Evolutionary conservation across 2,329 filamentous ascomycete genomes (phyloP), one percentile per base, ranked within the genome.

Genomic region (Emericellopsis atlantica): DNA sequence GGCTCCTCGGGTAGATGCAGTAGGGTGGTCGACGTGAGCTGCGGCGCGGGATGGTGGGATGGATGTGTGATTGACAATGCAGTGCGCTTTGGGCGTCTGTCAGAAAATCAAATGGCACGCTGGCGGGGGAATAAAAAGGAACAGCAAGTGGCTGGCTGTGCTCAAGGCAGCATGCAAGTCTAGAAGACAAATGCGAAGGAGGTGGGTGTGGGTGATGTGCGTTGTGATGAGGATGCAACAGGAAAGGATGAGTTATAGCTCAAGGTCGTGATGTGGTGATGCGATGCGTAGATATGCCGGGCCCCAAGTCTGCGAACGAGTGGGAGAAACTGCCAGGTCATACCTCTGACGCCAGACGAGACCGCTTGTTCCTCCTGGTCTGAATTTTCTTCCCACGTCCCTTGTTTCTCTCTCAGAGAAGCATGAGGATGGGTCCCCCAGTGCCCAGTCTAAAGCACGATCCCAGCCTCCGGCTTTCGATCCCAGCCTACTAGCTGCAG

Each of bases 1-100:
- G 37, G 37, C 37, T 38, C 29, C 32, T 32, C 37, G 26, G 37
- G 26, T 40, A 40, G 37, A 40, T 40, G 37, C 37, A 40, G 37
- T 32, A 40, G 37, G 37, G 37, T 33, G 37, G 23, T n/a, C 23
- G 21, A 32, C 18, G 26, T 24, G 37, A 33, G 22, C 23, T 18
- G 23, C 14, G 12, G 37, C 16, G 26, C 26, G 26, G 26, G 26
- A 29, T 29, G 26, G 26, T 29, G 26, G 26, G 26, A 29, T 29
- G 8, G 26, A 9, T 29, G 26, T 12, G 26, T 12, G 26, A 29
- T 9, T 29, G 26, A 29, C 12, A 9, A 9, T 29, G 26, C 23
- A 32, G 14, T 24, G 24, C 21, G 23, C 37, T 40, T 39, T 32
- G 24, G 37, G 37, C 37, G 37, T 21, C 18, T 21, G 18, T 40